Base-by-base conservation (phyloP, 768 basidiomycete species). In the Rhizopogon salebrosus region DNA sequence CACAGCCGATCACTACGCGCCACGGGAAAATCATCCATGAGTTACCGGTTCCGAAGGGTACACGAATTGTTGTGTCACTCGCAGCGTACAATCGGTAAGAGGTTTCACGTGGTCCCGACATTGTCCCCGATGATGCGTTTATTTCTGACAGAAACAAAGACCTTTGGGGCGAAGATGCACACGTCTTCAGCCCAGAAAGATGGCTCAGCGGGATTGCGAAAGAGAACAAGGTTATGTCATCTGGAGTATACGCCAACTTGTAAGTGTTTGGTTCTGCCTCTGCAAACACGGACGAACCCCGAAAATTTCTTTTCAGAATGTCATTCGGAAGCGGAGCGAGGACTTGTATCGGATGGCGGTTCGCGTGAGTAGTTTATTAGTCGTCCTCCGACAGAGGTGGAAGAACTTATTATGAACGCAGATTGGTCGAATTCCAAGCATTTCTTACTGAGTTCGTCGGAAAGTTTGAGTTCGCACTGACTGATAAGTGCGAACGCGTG, bases 381-480 rank as follows among this genome's bases (percentile, higher is more conserved):
- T 27, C 6, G 13, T 41, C 8, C 39, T 41, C 8, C 39, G 16
- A 18, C 4, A 5, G 27, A 36, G 14, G 49, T 8, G 26, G 23
- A 7, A 23, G 13, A 20, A 5, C 18, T 13, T 3, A 31, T 10
- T 18, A 45, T 45, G 7, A 10, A 24, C 3, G 20, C 51, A 67
- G 66, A 7, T 61, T 80, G 10, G 54, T 72, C 18, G 79, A 83
- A 58, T 55, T 81, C 9, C 80, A 82, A 52, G 70, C 75, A 2
- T 79, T 83, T 64, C 57, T 81, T 18, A 69, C 75, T 23, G 78
- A 80, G 56, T 66, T 83, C 18, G 57, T 82, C 42, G 64, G 70
- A 27, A 67, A 75, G 55, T 79, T 82, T 59, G 77, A 80, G 55
- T 79, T 82, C 56, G 58, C 59, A 37, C 49, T 61, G 39, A 64